These are phyloP conservation scores for Xylariaceae sp. DNA, from an alignment of 2,329 filamentous ascomycete species.

Conservation along the genomic window DNA sequence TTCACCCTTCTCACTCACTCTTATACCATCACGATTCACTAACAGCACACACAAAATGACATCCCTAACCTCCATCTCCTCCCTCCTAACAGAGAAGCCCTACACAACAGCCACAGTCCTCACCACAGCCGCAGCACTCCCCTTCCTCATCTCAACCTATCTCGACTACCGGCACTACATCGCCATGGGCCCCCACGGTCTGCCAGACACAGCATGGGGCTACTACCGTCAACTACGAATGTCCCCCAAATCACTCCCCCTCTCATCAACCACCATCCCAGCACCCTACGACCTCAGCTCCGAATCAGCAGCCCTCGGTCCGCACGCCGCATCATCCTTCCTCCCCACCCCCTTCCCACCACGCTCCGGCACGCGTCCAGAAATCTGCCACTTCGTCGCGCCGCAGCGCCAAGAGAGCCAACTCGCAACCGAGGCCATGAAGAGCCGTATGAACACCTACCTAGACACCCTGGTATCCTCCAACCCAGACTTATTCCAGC, in stretches of 20 bases:
- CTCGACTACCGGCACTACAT: conserved; percentile 1
- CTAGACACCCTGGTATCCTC: background rate
- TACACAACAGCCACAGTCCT: too few relatives aligned
- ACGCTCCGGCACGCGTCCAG: background rate
- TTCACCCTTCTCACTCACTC: too few relatives aligned
- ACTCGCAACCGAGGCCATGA: background rate
- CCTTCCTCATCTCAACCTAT: background rate
- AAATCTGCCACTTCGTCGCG: background rate
- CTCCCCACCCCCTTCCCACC: background rate
- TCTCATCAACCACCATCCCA: too few relatives aligned
- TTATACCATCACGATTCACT: too few relatives aligned
- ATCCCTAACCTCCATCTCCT: too few relatives aligned
- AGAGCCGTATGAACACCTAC: background rate
- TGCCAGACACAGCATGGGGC: background rate
- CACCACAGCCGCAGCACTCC: too few relatives aligned
- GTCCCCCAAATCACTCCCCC: background rate
- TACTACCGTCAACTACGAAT: background rate
- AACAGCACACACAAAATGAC: too few relatives aligned
- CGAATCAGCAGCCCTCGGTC: too few relatives aligned
- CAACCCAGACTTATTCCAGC: background rate
- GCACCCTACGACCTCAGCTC: too few relatives aligned
- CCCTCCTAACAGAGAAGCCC: too few relatives aligned
- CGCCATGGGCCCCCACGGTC: background rate
- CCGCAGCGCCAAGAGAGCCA: conserved; percentile 2
- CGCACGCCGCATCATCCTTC: too few relatives aligned